Percentiles rank a stretch among this genome's conserved stretches.
Conservation (phyloP, 2,329 filamentous ascomycete genomes). For the Fusarium citri region DNA sequence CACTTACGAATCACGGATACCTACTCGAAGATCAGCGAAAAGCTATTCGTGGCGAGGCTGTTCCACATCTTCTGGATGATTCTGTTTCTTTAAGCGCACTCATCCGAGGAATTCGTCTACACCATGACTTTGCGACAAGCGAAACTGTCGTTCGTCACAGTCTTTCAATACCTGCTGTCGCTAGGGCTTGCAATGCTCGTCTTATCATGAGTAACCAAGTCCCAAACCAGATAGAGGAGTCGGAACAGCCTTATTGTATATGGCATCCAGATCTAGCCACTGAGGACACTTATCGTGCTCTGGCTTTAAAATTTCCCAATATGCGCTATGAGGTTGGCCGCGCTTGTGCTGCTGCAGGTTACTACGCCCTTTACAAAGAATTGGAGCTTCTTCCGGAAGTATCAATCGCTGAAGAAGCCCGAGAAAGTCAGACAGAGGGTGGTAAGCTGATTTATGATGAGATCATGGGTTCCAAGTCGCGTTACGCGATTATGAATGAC, state of each 20-base stretch:
- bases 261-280: conserved; percentile 54
- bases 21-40: background rate
- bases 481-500: conserved; percentile 54
- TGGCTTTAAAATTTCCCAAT: conserved; percentile 45
- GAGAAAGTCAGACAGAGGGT: conserved; percentile 40
- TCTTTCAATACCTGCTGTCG: background rate
- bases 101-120: background rate
- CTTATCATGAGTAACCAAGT: conserved; percentile 53
- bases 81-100: background rate
- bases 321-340: conserved; percentile 55
- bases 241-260: conserved; percentile 54
- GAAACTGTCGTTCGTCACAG: background rate
- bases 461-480: conserved; percentile 45
- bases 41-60: background rate
- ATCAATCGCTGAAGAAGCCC: conserved; percentile 55
- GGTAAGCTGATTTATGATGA: conserved; percentile 46
- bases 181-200: conserved; percentile 46
- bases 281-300: conserved; percentile 51
- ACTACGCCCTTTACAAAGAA: conserved; percentile 51
- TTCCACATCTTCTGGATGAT: background rate
- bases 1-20: background rate
- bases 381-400: conserved; percentile 54
- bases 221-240: conserved; percentile 39
- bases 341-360: conserved; percentile 55
- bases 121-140: conserved; percentile 6